These are phyloP conservation scores for Amauroascus niger DNA, from an alignment of 2,329 filamentous ascomycete species.

Conservation along the genomic window DNA sequence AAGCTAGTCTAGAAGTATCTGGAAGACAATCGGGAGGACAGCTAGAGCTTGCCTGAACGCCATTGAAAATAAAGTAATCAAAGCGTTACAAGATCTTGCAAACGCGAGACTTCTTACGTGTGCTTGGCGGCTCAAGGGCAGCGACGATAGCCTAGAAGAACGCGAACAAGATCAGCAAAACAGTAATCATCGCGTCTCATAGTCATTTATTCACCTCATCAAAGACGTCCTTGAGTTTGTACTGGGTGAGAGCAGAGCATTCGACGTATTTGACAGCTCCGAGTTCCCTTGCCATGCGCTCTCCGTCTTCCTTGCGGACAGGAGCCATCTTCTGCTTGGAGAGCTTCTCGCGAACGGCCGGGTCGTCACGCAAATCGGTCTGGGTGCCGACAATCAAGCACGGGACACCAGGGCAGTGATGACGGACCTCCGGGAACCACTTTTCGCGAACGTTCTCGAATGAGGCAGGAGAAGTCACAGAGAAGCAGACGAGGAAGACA, in stretches of 20 bases:
- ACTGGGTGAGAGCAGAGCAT: slow-evolving; percentile 95
- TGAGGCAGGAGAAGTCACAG: slow-evolving; percentile 95
- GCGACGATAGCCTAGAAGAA: slow-evolving; percentile 77
- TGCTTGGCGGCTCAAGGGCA: slow-evolving; percentile 83
- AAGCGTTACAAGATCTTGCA: slow-evolving; percentile 9
- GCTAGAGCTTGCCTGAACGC: slow-evolving; percentile 11
- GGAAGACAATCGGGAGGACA: slow-evolving; percentile 9
- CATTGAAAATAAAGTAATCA: not conserved
- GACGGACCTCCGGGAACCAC: slow-evolving; percentile 97
- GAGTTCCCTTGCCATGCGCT: slow-evolving; percentile 94
- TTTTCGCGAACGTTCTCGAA: slow-evolving; percentile 99
- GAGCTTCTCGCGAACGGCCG: slow-evolving; percentile 79
- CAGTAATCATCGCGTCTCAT: not conserved
- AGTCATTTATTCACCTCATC: slow-evolving; percentile 64
- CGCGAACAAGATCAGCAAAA: not conserved
- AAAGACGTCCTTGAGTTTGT: slow-evolving; percentile 98
- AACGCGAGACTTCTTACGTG: slow-evolving; percentile 41
- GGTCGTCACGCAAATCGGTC: slow-evolving; percentile 87
- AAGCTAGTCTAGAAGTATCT: slow-evolving; percentile 13
- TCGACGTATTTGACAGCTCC: slow-evolving; percentile 98
- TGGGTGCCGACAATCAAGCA: slow-evolving; percentile 97
- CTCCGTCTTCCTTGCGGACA: slow-evolving; percentile 83
- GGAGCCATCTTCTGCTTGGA: slow-evolving; percentile 93
- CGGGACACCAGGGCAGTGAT: slow-evolving; percentile 95
- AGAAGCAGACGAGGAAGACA: slow-evolving; percentile 99